These are phyloP conservation scores for Panicum virgatum DNA, from an alignment of 202 grass and related monocot species.

Conservation along the genomic window DNA sequence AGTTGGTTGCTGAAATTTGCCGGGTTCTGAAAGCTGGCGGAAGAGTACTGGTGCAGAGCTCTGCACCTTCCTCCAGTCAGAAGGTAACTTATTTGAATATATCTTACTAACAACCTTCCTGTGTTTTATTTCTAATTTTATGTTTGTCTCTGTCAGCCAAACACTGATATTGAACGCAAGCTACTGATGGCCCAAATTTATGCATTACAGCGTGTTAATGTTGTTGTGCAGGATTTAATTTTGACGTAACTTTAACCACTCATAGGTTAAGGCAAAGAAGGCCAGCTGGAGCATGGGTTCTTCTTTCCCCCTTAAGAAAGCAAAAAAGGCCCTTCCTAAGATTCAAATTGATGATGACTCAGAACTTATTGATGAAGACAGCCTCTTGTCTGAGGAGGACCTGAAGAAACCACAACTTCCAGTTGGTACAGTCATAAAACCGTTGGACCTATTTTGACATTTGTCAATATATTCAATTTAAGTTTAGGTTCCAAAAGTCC, in stretches of 20 bases:
- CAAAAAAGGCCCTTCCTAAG: slow-evolving; percentile 63
- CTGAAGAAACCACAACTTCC: slow-evolving; percentile 91
- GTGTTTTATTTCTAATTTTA: not conserved
- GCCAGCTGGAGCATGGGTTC: slow-evolving; percentile 83
- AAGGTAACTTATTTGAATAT: slow-evolving; percentile 48
- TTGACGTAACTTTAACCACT: not conserved
- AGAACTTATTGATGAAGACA: slow-evolving; percentile 93
- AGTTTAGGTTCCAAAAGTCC: slow-evolving; percentile 7
- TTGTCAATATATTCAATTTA: not conserved
- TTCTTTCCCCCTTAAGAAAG: slow-evolving; percentile 84
- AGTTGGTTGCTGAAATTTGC: slow-evolving; percentile 56
- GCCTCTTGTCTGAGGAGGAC: slow-evolving; percentile 86
- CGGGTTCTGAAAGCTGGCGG: slow-evolving; percentile 67
- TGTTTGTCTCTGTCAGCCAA: slow-evolving; percentile 43
- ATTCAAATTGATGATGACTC: slow-evolving; percentile 80
- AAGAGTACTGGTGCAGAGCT: slow-evolving; percentile 50
- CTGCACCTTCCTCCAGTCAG: slow-evolving; percentile 32
- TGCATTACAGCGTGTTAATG: not conserved
- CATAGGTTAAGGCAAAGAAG: slow-evolving; percentile 90
- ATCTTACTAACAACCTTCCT: not conserved
- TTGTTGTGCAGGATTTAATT: not conserved
- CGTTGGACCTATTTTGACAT: not conserved
- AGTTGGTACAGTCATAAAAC: slow-evolving; percentile 49
- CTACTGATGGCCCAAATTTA: slow-evolving; percentile 49
- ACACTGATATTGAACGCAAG: slow-evolving; percentile 67